Percentiles rank a stretch among this genome's conserved stretches.
Conservation (phyloP, 306 rosid species). For the Hippophae rhamnoides region DNA sequence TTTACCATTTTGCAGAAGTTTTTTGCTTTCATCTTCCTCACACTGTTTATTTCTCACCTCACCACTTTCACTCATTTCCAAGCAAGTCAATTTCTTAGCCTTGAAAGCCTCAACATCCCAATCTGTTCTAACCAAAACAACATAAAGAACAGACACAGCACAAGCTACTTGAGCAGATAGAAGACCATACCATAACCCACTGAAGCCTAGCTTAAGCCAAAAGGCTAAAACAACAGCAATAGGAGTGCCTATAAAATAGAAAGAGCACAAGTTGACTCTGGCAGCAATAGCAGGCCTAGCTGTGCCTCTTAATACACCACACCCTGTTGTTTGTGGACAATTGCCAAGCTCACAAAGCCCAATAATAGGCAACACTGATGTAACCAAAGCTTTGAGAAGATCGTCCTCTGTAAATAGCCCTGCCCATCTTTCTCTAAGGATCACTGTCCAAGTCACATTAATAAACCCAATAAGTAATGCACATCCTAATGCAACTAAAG, state of each 20-base stretch:
- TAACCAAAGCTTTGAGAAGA: constrained; percentile 51
- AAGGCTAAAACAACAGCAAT: constrained; percentile 78
- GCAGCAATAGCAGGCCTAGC: constrained; percentile 77
- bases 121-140: constrained; percentile 49
- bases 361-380: constrained; percentile 73
- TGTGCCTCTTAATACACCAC: constrained; percentile 71
- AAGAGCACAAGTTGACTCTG: constrained; percentile 51
- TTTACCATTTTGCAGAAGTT: constrained; percentile 20
- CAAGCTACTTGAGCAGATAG: constrained; percentile 76
- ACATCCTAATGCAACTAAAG: constrained; percentile 76
- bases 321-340: constrained; percentile 88
- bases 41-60: constrained; percentile 1
- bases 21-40: constrained; percentile 21
- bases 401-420: constrained; percentile 59
- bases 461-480: constrained; percentile 63
- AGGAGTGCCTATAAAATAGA: constrained; percentile 80
- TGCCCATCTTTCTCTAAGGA: constrained; percentile 63
- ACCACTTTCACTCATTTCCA: constrained; percentile 32
- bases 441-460: constrained; percentile 84
- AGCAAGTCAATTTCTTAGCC: constrained; percentile 43
- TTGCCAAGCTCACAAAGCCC: constrained; percentile 88
- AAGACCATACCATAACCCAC: constrained; percentile 92
- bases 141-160: constrained; percentile 60
- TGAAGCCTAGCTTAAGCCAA: constrained; percentile 56
- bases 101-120: constrained; percentile 85